These are phyloP conservation scores for Penicillium canescens DNA, from an alignment of 495 filamentous ascomycete genomes.

Conservation along the genomic window DNA sequence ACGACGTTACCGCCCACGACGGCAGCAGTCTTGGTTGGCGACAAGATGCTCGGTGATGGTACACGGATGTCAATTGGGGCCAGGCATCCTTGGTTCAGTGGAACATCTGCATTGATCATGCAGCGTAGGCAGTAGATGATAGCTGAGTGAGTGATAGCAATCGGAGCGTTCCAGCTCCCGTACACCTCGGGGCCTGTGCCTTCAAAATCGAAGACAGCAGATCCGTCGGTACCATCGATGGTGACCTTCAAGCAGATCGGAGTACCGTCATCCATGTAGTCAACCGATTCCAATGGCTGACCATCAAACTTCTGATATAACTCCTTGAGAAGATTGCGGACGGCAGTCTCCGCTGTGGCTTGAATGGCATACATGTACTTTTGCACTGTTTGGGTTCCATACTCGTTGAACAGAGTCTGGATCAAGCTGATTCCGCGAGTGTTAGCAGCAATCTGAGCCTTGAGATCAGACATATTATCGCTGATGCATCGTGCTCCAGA, in stretches of 20 bases:
- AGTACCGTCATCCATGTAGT: constrained; percentile 97
- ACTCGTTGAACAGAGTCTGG: constrained; percentile 79
- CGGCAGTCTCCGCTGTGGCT: constrained; percentile 83
- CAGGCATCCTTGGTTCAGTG: constrained; percentile 94
- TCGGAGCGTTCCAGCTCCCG: constrained; percentile 91
- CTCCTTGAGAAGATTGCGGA: constrained; percentile 79
- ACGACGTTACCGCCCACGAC: constrained; percentile 96
- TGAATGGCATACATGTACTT: constrained; percentile 97
- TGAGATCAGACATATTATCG: constrained; percentile 94
- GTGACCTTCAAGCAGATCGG: constrained; percentile 83
- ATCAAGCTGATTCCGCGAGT: constrained; percentile 95
- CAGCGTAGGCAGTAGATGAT: constrained; percentile 96
- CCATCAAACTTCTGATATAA: constrained; percentile 77
- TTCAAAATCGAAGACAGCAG: constrained; percentile 88
- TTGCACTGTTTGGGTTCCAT: constrained; percentile 86
- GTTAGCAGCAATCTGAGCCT: constrained; percentile 94
- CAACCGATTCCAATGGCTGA: constrained; percentile 75
- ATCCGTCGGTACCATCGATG: constrained; percentile 81
- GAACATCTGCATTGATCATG: constrained; percentile 91
- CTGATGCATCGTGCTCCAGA: constrained; percentile 85
- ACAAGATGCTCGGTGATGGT: constrained; percentile 78
- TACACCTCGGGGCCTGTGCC: constrained; percentile 90
- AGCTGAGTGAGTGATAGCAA: constrained; percentile 90
- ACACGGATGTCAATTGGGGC: constrained; percentile 85
- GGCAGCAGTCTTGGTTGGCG: constrained; percentile 82